Evolutionary conservation across 2,329 filamentous ascomycete genomes (phyloP).

Genomic region (Magnaporthiopsis rhizophila): DNA sequence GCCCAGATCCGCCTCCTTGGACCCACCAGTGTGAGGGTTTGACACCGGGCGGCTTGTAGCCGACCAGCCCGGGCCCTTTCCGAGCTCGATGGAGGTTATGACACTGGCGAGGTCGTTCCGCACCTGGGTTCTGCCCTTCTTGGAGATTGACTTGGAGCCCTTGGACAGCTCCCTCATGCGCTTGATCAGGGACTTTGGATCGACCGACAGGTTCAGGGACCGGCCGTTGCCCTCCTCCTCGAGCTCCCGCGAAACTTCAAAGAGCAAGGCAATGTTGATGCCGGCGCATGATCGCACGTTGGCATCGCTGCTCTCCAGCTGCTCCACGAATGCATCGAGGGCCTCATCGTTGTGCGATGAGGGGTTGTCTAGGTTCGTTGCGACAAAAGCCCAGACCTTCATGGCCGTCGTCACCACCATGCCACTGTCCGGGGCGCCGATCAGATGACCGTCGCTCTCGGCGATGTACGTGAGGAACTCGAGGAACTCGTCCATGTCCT

Average conservation of each 20-base stretch:
- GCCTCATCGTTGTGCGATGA: conserved; percentile 60
- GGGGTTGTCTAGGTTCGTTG: conserved; percentile 68
- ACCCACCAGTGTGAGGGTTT: conserved; percentile 34
- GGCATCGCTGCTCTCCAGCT: conserved; percentile 67
- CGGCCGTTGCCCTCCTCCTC: conserved; percentile 39
- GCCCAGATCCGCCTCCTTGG: conserved; percentile 32
- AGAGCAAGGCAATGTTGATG: conserved; percentile 73
- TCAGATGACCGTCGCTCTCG: conserved; percentile 66
- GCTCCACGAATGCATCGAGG: conserved; percentile 75
- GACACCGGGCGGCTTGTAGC: conserved; percentile 33
- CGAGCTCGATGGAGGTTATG: conserved; percentile 44
- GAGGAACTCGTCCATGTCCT: conserved; percentile 63
- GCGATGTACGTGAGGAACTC: conserved; percentile 70
- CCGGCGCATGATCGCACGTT: conserved; percentile 71
- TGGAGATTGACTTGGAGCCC: conserved; percentile 41
- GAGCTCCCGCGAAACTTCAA: conserved; percentile 56
- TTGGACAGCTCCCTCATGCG: conserved; percentile 39
- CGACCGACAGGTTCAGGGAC: conserved; percentile 40
- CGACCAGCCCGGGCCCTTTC: conserved; percentile 47
- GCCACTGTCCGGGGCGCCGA: conserved; percentile 64
- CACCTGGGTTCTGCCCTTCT: conserved; percentile 38
- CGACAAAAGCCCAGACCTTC: conserved; percentile 72
- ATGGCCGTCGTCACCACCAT: conserved; percentile 67
- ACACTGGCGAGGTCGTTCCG: conserved; percentile 42
- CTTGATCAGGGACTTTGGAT: conserved; percentile 39